Conservation (phyloP, 2,329 filamentous ascomycete genomes). For the Chlorencoelia australis region DNA sequence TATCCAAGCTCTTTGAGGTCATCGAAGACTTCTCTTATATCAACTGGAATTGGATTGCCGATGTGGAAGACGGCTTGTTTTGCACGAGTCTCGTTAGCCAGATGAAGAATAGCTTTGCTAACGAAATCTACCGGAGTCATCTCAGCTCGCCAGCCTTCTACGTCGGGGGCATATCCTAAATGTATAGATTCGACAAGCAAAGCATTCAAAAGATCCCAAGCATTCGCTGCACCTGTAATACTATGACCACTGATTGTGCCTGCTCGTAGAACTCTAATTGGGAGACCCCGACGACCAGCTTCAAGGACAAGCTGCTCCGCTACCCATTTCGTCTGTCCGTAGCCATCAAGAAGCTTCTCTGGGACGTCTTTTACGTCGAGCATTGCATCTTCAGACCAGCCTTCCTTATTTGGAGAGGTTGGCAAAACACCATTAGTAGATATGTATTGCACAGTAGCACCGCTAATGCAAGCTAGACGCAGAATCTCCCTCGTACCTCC, state of each 20-base stretch:
- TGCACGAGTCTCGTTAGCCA: constrained; percentile 52
- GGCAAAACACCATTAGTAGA: constrained; percentile 75
- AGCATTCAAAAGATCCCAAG: constrained; percentile 68
- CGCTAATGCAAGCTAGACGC: constrained; percentile 55
- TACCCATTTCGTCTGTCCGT: constrained; percentile 85
- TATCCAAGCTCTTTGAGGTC: constrained; percentile 59
- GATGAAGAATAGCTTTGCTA: constrained; percentile 60
- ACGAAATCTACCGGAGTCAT: constrained; percentile 82
- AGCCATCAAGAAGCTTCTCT: constrained; percentile 66
- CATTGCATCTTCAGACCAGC: constrained; percentile 62
- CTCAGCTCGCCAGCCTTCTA: constrained; percentile 67
- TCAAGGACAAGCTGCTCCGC: constrained; percentile 59
- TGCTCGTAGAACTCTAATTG: constrained; percentile 64
- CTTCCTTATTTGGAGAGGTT: constrained; percentile 53
- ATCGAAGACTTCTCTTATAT: constrained; percentile 56
- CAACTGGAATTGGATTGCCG: constrained; percentile 60
- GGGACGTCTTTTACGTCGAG: constrained; percentile 59
- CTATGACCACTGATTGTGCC: constrained; percentile 78
- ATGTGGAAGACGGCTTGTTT: constrained; percentile 63
- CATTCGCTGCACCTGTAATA: constrained; percentile 62
- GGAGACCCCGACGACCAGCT: constrained; percentile 66
- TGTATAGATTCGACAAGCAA: constrained; percentile 68
- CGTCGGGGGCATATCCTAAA: constrained; percentile 58
- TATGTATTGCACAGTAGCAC: constrained; percentile 66
- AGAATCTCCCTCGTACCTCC: constrained; percentile 70